Base-by-base conservation (phyloP, 306 rosid species). In the Canavalia ensiformis region DNA sequence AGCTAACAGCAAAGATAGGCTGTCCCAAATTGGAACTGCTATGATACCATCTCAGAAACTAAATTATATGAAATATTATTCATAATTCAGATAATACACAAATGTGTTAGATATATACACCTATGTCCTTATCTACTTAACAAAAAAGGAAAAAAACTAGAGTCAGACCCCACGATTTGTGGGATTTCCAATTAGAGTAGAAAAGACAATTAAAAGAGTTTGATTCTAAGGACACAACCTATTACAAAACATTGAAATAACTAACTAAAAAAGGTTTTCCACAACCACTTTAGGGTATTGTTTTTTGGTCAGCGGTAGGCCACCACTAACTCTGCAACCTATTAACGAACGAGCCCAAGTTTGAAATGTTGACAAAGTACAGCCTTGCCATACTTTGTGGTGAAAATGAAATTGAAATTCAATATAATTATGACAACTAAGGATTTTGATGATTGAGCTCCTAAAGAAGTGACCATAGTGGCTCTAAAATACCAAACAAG, bases 301-400 rank as follows among this genome's bases (percentile, higher is more conserved):
- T 50, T 10, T 50, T 50, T 5, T 50, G 0, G 25, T 11, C 12
- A 18, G 55, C 10, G n/a, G 18, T 50, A 8, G n/a, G 10, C 55
- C 2, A 50, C 18, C 18, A 50, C 55, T 56, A 56, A 56, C 59
- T 56, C 65, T 58, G 30, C 65, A 58, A 58, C 37, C 65, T 8
- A 30, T 11, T 58, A 1, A 58, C 13, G 65, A 29, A 58, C n/a
- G 30, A 30, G n/a, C 65, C 29, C 37, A 58, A 58, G 65, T 39
- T 58, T 58, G 65, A 56, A 58, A 3, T 58, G 65, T 58, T 37
- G 30, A 28, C 62, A 56, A 56, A 28, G 62, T 33, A 56, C 62
- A 25, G 18, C 2, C 65, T 13, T 58, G 13, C 2, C 1, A 30
- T 30, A 29, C 63, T 56, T 56, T 29, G 30, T 8, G 39, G 65